phyloP scores from a whole-genome alignment of 1,284 basidiomycete species.

The Austropuccinia psidii region DNA sequence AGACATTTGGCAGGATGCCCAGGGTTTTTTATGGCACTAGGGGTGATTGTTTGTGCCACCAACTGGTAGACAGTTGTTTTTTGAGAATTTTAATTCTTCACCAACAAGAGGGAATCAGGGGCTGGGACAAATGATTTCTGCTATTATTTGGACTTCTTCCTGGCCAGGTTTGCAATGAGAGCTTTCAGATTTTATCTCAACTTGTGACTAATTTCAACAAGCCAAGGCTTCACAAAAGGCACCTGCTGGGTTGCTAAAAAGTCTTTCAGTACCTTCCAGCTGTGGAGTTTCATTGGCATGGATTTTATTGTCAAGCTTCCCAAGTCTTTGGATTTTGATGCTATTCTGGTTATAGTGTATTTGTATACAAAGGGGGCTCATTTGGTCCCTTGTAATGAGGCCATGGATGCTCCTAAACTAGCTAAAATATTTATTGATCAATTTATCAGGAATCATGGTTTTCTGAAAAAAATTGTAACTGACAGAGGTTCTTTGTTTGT shows the following conservation, averaged over 20 bases:
- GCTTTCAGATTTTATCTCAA: not conserved
- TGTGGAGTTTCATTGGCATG: slow-evolving; percentile 2
- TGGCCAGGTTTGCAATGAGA: slow-evolving; percentile 7
- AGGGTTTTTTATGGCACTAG: no score
- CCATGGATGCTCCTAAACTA: not conserved
- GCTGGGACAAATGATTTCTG: no score
- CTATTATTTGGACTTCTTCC: not conserved
- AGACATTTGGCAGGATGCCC: no score
- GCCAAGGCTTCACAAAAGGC: not conserved
- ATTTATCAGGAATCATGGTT: not conserved
- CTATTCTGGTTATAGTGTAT: slow-evolving; percentile 2
- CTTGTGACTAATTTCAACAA: not conserved
- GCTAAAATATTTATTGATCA: not conserved
- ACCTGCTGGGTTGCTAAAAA: not conserved
- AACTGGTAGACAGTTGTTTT: no score
- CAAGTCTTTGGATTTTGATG: not conserved
- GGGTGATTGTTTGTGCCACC: no score
- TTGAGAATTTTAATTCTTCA: no score
- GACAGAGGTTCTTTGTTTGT: slow-evolving; percentile 3
- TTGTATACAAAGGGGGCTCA: not conserved
- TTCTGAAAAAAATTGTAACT: slow-evolving; percentile 3
- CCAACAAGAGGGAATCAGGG: no score
- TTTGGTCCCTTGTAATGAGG: slow-evolving; percentile 11
- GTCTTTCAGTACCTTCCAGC: not conserved
- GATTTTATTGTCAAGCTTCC: slow-evolving; percentile 13